A percentile compares a stretch with the other conserved stretches of the same genome.
phyloP scores from a whole-genome alignment of 2,329 filamentous ascomycete species.

The Ciborinia camelliae region DNA sequence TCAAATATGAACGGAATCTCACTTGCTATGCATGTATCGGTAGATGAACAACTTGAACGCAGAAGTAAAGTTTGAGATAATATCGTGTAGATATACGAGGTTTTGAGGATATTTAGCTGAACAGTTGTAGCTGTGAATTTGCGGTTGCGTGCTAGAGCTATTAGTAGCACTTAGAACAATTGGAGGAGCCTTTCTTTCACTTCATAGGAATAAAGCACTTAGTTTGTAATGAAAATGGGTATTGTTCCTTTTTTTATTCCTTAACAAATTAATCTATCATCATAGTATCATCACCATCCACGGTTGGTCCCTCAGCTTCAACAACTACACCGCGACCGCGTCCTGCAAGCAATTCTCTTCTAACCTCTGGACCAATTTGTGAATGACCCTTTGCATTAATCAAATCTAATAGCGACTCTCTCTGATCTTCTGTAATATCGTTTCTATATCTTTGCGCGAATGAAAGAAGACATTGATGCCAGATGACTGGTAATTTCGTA shows the following conservation, averaged over 20 bases:
- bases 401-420: constrained; percentile 85
- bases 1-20: constrained; percentile 11
- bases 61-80: background rate
- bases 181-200: background rate
- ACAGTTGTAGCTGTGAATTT: background rate
- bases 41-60: background rate
- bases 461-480: constrained; percentile 89
- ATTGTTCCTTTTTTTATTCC: background rate
- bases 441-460: constrained; percentile 95
- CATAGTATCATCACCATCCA: constrained; percentile 91
- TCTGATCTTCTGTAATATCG: constrained; percentile 92
- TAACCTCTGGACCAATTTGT: constrained; percentile 84
- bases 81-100: background rate
- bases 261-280: constrained; percentile 50
- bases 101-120: background rate
- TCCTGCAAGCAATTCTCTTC: constrained; percentile 83
- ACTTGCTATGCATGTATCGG: background rate
- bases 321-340: constrained; percentile 75
- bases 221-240: background rate
- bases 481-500: constrained; percentile 81
- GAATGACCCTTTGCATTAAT: constrained; percentile 81
- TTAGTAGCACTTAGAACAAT: background rate
- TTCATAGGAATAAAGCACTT: background rate
- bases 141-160: background rate
- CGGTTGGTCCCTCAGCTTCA: constrained; percentile 52